These are phyloP conservation scores for Pseudonectria foliicola DNA, from an alignment of 2,329 filamentous ascomycete species.

Conservation along the genomic window DNA sequence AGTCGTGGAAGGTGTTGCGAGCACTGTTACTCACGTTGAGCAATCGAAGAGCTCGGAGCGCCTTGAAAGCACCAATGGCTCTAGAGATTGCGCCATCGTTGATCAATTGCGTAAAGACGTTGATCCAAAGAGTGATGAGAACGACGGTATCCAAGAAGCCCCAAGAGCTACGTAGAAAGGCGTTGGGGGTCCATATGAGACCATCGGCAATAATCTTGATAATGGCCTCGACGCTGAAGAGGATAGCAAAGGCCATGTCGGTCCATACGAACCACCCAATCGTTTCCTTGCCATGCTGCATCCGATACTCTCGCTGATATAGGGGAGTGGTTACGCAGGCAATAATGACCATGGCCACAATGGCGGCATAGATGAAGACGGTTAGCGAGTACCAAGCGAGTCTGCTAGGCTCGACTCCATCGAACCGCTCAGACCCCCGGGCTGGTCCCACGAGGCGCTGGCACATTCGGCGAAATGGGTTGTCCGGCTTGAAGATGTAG, in stretches of 20 bases:
- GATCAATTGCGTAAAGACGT: slow-evolving; percentile 74
- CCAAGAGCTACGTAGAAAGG: slow-evolving; percentile 94
- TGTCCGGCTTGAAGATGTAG: slow-evolving; percentile 74
- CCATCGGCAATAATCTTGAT: slow-evolving; percentile 96
- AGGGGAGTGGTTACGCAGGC: slow-evolving; percentile 92
- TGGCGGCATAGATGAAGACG: slow-evolving; percentile 85
- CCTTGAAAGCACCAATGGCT: slow-evolving; percentile 94
- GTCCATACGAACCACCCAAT: slow-evolving; percentile 93
- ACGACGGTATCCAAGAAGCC: slow-evolving; percentile 92
- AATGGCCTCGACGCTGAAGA: slow-evolving; percentile 79
- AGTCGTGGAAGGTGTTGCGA: slow-evolving; percentile 90
- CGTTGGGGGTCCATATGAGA: slow-evolving; percentile 93
- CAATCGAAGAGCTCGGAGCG: slow-evolving; percentile 79
- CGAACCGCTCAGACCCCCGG: slow-evolving; percentile 75
- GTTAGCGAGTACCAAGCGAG: slow-evolving; percentile 90
- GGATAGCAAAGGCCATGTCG: slow-evolving; percentile 77
- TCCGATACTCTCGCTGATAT: slow-evolving; percentile 84
- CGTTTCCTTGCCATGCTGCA: slow-evolving; percentile 48
- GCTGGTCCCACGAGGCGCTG: slow-evolving; percentile 89
- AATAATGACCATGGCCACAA: slow-evolving; percentile 95
- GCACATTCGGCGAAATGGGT: slow-evolving; percentile 73
- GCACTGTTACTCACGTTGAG: slow-evolving; percentile 96
- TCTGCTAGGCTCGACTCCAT: slow-evolving; percentile 84
- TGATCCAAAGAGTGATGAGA: slow-evolving; percentile 89
- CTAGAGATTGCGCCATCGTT: slow-evolving; percentile 80